Base-by-base conservation (phyloP, 2,329 filamentous ascomycete species). In the Pseudocercospora pini-densiflorae region DNA sequence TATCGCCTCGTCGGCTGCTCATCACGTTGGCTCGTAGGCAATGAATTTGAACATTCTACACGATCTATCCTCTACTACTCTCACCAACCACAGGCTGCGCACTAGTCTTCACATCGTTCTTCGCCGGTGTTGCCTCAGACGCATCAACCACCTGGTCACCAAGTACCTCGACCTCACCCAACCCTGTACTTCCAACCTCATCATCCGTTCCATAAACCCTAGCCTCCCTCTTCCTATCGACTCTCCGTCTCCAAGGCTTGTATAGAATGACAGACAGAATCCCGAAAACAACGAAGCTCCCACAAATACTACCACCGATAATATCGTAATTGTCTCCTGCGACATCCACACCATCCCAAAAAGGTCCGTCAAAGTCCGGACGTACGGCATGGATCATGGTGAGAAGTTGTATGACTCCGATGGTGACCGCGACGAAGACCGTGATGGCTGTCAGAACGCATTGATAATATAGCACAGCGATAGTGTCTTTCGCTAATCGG, bases 391-490 rank as follows among this genome's bases (percentile, higher is more conserved):
- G 83, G 1, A 93, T 84, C 9, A 98, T 83, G 1, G 89, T 93
- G 10, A 98, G 82, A 0, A 97, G 81, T 78, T 99, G 95, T 24
- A 98, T 86, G 16, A 91, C 83, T 23, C 94, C 94, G 72, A 98
- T 97, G 29, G 95, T 90, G 2, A 92, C 87, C 1, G 93, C 92
- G 0, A 97, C 93, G 4, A 91, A 81, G 24, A 97, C 91, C 0
- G 93, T 97, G 60, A 97, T 87, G 2, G 86, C 88, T 0, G 93
- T 97, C 29, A 97, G 84, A 0, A 97, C 91, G 71, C 94, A 91
- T 12, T 93, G 96, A 80, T 97, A 98, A 81, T 98, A 98, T 0
- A 97, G 81, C 55, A 97, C 94, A 0, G 94, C 93, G n/a, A 98
- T 88, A 0, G 87, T 86, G 74, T 98, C 94, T 64, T 91, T 85